These are phyloP conservation scores for Penicillium alfredii DNA, from an alignment of 495 filamentous ascomycete species.

Conservation along the genomic window DNA sequence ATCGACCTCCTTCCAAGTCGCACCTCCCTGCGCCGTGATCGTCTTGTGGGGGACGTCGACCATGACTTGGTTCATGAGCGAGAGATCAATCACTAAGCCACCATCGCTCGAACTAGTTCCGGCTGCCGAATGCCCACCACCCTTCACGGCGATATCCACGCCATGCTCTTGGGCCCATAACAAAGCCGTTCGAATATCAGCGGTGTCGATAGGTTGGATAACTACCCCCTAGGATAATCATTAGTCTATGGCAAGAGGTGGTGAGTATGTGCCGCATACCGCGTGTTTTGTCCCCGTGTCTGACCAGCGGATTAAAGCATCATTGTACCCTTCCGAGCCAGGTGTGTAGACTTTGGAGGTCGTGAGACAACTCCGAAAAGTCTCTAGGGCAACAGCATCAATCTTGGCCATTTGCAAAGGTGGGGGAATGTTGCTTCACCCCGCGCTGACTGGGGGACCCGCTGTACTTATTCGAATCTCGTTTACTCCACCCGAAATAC, in stretches of 20 bases:
- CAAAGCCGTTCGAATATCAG: conserved; percentile 37
- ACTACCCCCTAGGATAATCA: conserved; percentile 32
- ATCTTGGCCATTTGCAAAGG: conserved; percentile 11
- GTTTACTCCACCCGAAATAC: too few species aligned
- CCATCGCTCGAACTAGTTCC: conserved; percentile 44
- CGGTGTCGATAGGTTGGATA: conserved; percentile 27
- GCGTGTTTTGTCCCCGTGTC: conserved; percentile 31
- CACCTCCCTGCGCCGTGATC: conserved; percentile 48
- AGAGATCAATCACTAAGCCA: conserved; percentile 52
- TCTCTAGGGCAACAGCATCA: conserved; percentile 9
- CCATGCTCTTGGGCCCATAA: conserved; percentile 37
- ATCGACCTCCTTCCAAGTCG: conserved; percentile 53
- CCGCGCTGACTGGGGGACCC: too few species aligned
- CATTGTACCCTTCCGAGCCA: conserved; percentile 23
- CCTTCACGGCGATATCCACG: conserved; percentile 45
- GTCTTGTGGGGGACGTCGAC: conserved; percentile 40
- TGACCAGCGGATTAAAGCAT: conserved; percentile 33
- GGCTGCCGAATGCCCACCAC: conserved; percentile 49
- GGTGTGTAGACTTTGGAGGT: conserved; percentile 25
- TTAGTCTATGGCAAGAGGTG: neutral
- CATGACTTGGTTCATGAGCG: conserved; percentile 42
- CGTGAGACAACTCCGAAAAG: conserved; percentile 17
- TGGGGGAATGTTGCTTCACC: conserved; percentile 1
- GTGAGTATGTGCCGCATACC: conserved; percentile 12
- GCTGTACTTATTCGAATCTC: too few species aligned